These are phyloP conservation scores for Trametes gibbosa DNA, from an alignment of 768 basidiomycete species.

Conservation along the genomic window DNA sequence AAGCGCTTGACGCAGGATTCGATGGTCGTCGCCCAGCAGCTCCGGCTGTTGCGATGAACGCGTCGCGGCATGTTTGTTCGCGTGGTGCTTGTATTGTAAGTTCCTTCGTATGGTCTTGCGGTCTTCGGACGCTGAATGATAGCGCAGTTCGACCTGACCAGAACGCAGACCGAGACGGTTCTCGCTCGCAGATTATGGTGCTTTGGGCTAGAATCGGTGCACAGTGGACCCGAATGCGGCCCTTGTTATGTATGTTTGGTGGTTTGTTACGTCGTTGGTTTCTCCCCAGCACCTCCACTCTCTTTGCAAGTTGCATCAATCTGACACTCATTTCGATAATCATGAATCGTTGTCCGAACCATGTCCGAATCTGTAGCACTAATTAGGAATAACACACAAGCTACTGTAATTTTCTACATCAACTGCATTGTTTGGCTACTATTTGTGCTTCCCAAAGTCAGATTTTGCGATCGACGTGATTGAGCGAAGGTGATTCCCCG, in stretches of 20 bases:
- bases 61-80: neutral
- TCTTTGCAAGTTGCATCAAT: neutral
- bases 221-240: too few relatives aligned
- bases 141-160: neutral
- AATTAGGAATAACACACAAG: neutral
- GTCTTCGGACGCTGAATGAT: neutral
- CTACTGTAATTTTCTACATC: neutral
- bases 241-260: neutral
- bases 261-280: neutral
- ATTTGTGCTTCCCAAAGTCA: too few relatives aligned
- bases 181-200: neutral
- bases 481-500: too few relatives aligned
- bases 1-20: constrained; percentile 20
- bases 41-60: constrained; percentile 18
- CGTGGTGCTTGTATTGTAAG: neutral
- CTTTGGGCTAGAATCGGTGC: neutral
- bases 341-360: neutral
- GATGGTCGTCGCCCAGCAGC: constrained; percentile 13
- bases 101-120: neutral
- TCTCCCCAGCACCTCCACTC: neutral
- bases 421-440: too few relatives aligned
- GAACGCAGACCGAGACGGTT: neutral
- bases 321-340: neutral
- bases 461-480: too few relatives aligned
- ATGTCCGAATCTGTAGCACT: neutral